A percentile compares a stretch with the other conserved stretches of the same genome.
Conservation (phyloP, 1,139 yeast species). For the Saccharomyces hybrid region DNA sequence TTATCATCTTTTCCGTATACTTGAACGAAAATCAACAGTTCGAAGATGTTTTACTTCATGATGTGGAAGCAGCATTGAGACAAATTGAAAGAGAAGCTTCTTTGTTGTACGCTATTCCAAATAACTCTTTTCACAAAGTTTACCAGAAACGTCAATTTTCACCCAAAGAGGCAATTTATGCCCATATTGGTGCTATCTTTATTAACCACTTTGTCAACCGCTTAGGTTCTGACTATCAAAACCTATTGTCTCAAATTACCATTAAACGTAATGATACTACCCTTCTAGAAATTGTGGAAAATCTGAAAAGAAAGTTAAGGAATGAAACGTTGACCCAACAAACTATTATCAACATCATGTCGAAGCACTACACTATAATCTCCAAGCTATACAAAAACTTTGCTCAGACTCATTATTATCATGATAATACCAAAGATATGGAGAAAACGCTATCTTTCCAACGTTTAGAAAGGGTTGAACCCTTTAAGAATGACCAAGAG, state of each 20-base stretch:
- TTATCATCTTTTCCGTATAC: conserved; percentile 80
- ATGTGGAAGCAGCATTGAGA: conserved; percentile 64
- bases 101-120: conserved; percentile 82
- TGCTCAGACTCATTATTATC: conserved; percentile 86
- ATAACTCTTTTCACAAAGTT: conserved; percentile 67
- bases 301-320: conserved; percentile 81
- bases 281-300: conserved; percentile 68
- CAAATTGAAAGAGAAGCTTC: conserved; percentile 95
- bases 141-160: conserved; percentile 76
- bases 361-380: conserved; percentile 61
- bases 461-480: conserved; percentile 69
- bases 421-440: conserved; percentile 39
- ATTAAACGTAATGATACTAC: conserved; percentile 30
- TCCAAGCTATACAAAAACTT: conserved; percentile 84
- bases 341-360: conserved; percentile 71
- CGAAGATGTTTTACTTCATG: conserved; percentile 31
- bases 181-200: conserved; percentile 88
- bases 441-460: conserved; percentile 85
- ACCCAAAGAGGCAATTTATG: conserved; percentile 88
- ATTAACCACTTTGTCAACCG: conserved; percentile 92
- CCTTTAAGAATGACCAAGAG: conserved; percentile 69
- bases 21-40: conserved; percentile 42
- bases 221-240: conserved; percentile 73
- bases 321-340: conserved; percentile 89
- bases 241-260: conserved; percentile 37